Percentiles rank a stretch among this genome's conserved stretches.
phyloP scores from a whole-genome alignment of 139 green algal genomes.

The Nannochloris sp. region DNA sequence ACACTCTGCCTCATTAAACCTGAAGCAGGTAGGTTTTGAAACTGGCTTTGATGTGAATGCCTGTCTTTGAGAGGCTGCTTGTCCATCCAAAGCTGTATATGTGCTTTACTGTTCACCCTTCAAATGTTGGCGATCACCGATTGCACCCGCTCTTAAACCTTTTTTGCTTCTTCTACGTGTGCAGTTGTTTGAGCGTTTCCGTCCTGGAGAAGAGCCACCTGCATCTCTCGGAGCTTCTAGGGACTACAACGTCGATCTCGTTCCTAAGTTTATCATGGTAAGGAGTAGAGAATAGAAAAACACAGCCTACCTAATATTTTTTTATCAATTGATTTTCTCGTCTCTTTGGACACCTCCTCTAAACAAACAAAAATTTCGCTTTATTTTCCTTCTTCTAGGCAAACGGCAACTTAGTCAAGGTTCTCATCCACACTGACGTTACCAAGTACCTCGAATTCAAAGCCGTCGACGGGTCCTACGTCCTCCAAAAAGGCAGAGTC shows the following conservation, averaged over 20 bases:
- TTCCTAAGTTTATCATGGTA: constrained; percentile 99
- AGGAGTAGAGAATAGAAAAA: no score
- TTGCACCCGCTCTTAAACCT: neutral
- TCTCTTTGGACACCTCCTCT: no score
- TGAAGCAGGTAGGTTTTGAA: constrained; percentile 71
- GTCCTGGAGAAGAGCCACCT: constrained; percentile 50
- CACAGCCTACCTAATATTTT: no score
- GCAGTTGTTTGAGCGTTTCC: constrained; percentile 91
- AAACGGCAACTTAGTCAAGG: constrained; percentile 75
- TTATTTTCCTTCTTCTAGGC: constrained; percentile 5
- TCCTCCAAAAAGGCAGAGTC: constrained; percentile 83
- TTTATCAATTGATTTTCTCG: neutral
- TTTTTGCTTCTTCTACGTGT: neutral
- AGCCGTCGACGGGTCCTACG: constrained; percentile 90
- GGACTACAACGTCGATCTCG: constrained; percentile 98
- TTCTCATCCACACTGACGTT: constrained; percentile 95
- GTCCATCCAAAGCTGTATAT: neutral
- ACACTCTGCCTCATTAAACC: constrained; percentile 86
- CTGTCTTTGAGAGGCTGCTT: neutral
- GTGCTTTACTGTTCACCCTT: neutral
- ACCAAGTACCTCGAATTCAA: constrained; percentile 99
- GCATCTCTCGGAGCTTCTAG: constrained; percentile 66
- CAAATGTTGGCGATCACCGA: neutral
- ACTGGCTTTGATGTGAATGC: neutral
- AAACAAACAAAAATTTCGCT: no score